These are phyloP conservation scores for Pisolithus tinctorius DNA, from an alignment of 768 basidiomycete species.

Conservation along the genomic window DNA sequence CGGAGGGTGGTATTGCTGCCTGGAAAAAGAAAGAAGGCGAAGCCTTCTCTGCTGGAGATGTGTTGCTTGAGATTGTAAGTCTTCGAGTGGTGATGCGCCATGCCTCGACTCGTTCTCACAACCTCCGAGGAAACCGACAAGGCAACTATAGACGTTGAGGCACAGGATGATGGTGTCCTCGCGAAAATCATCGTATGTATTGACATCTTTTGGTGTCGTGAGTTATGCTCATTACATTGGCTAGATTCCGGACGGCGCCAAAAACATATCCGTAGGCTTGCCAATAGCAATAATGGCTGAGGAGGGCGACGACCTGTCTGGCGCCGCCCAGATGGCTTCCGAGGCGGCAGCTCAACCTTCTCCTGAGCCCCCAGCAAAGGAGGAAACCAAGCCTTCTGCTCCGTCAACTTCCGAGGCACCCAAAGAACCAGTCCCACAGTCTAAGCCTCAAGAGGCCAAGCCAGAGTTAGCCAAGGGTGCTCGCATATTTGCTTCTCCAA, in stretches of 20 bases:
- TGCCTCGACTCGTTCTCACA: slow-evolving; percentile 4
- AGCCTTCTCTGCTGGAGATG: slow-evolving; percentile 81
- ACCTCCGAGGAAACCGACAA: slow-evolving; percentile 92
- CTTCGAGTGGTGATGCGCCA: neutral
- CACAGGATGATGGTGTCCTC: slow-evolving; percentile 94
- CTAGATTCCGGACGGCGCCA: slow-evolving; percentile 78
- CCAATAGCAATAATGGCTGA: slow-evolving; percentile 90
- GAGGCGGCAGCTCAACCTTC: slow-evolving; percentile 42
- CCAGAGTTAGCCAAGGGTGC: slow-evolving; percentile 58
- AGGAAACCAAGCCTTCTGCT: slow-evolving; percentile 36
- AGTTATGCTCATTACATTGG: slow-evolving; percentile 1
- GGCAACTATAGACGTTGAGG: slow-evolving; percentile 99
- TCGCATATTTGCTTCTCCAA: slow-evolving; percentile 89
- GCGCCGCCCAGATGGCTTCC: slow-evolving; percentile 64
- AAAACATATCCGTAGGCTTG: slow-evolving; percentile 80
- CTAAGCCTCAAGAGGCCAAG: slow-evolving; percentile 37
- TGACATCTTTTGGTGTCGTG: neutral
- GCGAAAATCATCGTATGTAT: slow-evolving; percentile 90
- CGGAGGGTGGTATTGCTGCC: slow-evolving; percentile 93
- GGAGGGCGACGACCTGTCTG: slow-evolving; percentile 91
- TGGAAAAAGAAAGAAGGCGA: slow-evolving; percentile 99
- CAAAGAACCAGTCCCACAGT: slow-evolving; percentile 28
- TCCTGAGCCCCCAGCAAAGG: slow-evolving; percentile 23
- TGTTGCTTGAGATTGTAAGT: slow-evolving; percentile 90
- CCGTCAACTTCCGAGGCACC: slow-evolving; percentile 32